Evolutionary conservation across 2,329 filamentous ascomycete genomes (phyloP).

Genomic region (Zelopaecilomyces penicillatus): DNA sequence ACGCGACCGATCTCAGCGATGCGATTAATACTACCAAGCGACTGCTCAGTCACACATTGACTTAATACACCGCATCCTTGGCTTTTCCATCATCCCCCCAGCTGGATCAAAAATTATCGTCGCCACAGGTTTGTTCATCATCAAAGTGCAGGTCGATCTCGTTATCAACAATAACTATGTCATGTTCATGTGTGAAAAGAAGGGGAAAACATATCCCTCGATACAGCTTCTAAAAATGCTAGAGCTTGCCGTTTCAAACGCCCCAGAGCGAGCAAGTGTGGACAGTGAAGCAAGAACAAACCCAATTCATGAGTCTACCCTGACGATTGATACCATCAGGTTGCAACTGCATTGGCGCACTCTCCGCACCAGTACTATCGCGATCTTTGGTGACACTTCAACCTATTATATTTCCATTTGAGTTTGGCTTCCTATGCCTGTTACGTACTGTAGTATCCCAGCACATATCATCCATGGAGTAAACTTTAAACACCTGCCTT

Average conservation of each 20-base stretch:
- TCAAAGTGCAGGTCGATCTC: too few species aligned
- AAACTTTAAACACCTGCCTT: too few species aligned
- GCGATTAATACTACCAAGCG: neutral
- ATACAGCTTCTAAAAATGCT: conserved; percentile 52
- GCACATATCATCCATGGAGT: too few species aligned
- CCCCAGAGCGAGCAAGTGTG: conserved; percentile 56
- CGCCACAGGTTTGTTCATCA: too few species aligned
- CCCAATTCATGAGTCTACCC: conserved; percentile 18
- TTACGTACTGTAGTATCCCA: too few species aligned
- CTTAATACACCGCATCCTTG: too few species aligned
- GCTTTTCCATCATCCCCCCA: too few species aligned
- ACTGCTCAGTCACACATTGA: neutral
- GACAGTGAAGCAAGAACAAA: conserved; percentile 60
- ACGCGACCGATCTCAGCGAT: too few species aligned
- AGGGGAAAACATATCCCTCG: neutral
- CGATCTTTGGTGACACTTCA: conserved; percentile 28
- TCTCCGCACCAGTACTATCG: conserved; percentile 20
- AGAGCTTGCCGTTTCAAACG: conserved; percentile 54
- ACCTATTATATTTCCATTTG: too few species aligned
- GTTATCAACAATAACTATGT: neutral
- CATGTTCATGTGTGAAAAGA: neutral
- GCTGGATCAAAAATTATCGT: too few species aligned
- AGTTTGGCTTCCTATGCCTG: too few species aligned
- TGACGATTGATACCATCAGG: conserved; percentile 19
- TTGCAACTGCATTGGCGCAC: conserved; percentile 20